Evolutionary conservation across 306 rosid species (phyloP), one percentile per base, ranked within the genome.

Genomic region (Styphnolobium japonicum): DNA sequence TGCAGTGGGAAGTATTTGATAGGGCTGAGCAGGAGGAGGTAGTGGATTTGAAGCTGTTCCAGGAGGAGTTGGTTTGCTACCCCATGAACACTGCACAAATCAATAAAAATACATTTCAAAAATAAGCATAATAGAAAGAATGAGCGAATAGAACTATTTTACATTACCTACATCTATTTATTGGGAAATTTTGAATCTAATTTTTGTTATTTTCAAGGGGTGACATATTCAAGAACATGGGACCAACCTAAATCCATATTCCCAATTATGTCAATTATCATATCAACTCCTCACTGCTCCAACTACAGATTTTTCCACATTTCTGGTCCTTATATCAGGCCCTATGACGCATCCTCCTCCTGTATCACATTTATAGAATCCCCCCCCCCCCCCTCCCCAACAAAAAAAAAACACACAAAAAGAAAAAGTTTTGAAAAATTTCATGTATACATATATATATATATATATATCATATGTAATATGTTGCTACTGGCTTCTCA

Each of bases 11-110:
- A 91, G 91, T 34, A 91, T 75, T 79, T 87, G 96, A 78, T 89
- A 91, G 19, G 93, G 90, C 72, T 91, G 93, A 60, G 85, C 76
- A 19, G 91, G 91, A 81, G 88, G 89, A 43, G 88, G 86, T 8
- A 86, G 69, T 46, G 87, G 87, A 61, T 86, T 86, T 27, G 88
- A 89, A 65, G 83, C 80, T 23, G 88, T 89, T 74, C 91, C 91
- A 3, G 86, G 89, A 74, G 91, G 91, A 49, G 91, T 88, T 78
- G 91, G 91, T 80, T 85, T 88, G 82, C 89, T 88, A 43, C 91
- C 91, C 91, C 91, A 88, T 18, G 87, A 88, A 77, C 91, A 88
- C 91, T 88, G 86, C 84, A 81, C 48, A 34, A 78, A 60, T 61
- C 46, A 75, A 53, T 58, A 75, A 19, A 22, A 15, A 69, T 48